These are phyloP conservation scores for Aspergillus sclerotialis DNA, from an alignment of 2,329 filamentous ascomycete species.

Conservation along the genomic window DNA sequence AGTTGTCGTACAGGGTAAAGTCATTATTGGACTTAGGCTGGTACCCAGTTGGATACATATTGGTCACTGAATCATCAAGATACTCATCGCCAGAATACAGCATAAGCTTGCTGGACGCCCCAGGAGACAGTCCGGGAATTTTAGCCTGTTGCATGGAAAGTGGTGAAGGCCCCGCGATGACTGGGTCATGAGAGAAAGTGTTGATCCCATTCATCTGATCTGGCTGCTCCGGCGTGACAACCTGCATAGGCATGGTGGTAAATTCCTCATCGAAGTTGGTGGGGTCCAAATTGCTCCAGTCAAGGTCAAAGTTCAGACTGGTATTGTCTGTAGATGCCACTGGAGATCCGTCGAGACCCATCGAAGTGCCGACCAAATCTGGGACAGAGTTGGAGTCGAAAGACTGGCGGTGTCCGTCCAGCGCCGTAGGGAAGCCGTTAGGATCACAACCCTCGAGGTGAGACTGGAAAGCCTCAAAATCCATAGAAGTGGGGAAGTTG, in stretches of 20 bases:
- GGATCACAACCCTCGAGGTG: constrained; percentile 19
- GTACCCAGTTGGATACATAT: constrained; percentile 11
- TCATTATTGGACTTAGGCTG: constrained; percentile 14
- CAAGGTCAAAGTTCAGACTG: constrained; percentile 15
- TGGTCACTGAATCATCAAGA: constrained; percentile 16
- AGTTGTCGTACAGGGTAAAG: constrained; percentile 21
- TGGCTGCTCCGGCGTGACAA: constrained; percentile 12
- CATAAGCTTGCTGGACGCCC: constrained; percentile 1
- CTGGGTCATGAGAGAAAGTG: constrained; percentile 11
- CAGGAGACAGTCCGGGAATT: constrained; percentile 8
- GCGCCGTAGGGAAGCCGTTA: constrained; percentile 16
- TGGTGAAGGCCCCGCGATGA: constrained; percentile 13
- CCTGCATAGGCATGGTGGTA: constrained; percentile 18
- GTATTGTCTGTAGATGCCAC: constrained; percentile 12
- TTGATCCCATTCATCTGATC: constrained; percentile 9
- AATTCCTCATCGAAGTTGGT: constrained; percentile 16
- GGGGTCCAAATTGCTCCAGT: constrained; percentile 17
- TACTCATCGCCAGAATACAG: constrained; percentile 20
- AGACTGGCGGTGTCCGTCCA: constrained; percentile 20
- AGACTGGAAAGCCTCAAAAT: constrained; percentile 21
- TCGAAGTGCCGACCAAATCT: constrained; percentile 13
- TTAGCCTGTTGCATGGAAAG: constrained; percentile 19
- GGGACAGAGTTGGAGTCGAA: constrained; percentile 17
- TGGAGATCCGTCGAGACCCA: constrained; percentile 16
- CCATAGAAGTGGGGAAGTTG: constrained; percentile 8